Percentiles rank a stretch among this genome's conserved stretches.
Conservation (phyloP, 2,329 filamentous ascomycete species). For the Xylariaceae sp. region DNA sequence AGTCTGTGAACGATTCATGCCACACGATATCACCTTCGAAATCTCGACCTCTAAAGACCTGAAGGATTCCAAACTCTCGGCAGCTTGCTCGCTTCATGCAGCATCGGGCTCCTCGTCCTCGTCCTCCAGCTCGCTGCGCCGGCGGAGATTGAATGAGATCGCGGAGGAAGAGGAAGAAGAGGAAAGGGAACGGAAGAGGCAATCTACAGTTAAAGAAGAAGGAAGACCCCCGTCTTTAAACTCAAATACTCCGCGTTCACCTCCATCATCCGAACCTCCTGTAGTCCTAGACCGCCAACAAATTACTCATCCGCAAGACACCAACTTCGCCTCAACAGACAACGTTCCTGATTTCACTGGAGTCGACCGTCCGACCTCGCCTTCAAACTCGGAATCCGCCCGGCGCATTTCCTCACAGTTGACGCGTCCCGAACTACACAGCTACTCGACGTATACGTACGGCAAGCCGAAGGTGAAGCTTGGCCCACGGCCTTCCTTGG, state of each 20-base stretch:
- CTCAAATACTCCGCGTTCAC: slow-evolving; percentile 20
- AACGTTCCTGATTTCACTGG: slow-evolving; percentile 58
- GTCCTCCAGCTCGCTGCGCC: slow-evolving; percentile 76
- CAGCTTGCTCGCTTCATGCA: slow-evolving; percentile 86
- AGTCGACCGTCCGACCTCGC: slow-evolving; percentile 47
- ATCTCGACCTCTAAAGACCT: slow-evolving; percentile 76
- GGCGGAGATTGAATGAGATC: slow-evolving; percentile 84
- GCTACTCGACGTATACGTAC: slow-evolving; percentile 52
- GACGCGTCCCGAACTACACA: slow-evolving; percentile 53
- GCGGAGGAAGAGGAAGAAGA: slow-evolving; percentile 89
- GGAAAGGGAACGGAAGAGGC: slow-evolving; percentile 59
- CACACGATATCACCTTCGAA: slow-evolving; percentile 83
- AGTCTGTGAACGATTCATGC: slow-evolving; percentile 73
- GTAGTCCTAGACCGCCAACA: slow-evolving; percentile 57
- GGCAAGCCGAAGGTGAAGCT: slow-evolving; percentile 84
- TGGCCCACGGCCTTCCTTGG: slow-evolving; percentile 78
- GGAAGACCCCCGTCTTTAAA: slow-evolving; percentile 39
- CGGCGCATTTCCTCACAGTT: slow-evolving; percentile 57
- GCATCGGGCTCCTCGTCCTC: slow-evolving; percentile 85
- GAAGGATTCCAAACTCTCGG: slow-evolving; percentile 83
- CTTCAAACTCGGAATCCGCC: slow-evolving; percentile 45
- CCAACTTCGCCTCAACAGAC: slow-evolving; percentile 52
- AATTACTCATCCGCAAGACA: slow-evolving; percentile 52
- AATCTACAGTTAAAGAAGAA: slow-evolving; percentile 57
- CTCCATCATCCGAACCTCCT: slow-evolving; percentile 38